These are phyloP conservation scores for Ogataea trehaloabstinens DNA, from an alignment of 805 yeast genomes.

Conservation along the genomic window DNA sequence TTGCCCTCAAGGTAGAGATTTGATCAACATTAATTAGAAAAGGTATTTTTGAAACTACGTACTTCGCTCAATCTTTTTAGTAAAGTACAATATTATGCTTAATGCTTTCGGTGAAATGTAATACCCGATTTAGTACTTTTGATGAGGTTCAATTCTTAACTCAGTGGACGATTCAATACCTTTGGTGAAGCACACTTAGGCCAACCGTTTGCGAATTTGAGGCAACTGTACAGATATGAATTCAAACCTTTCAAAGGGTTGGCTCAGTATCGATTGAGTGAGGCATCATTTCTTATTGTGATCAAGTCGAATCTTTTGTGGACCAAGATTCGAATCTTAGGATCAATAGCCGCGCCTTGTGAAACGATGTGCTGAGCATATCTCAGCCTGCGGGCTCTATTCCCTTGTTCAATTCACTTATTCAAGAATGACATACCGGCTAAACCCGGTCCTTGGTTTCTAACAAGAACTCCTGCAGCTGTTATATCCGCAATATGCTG, in stretches of 20 bases:
- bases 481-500: neutral
- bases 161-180: neutral
- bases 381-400: too few species aligned
- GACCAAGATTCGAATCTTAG: too few species aligned
- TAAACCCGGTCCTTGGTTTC: neutral
- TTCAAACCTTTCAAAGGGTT: too few species aligned
- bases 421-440: too few species aligned
- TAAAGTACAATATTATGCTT: neutral
- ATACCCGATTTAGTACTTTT: neutral
- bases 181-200: neutral
- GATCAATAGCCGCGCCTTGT: too few species aligned
- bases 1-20: constrained; percentile 1
- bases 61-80: neutral
- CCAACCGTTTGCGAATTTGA: too few species aligned
- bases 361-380: too few species aligned
- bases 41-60: neutral
- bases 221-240: too few species aligned
- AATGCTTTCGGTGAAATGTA: neutral
- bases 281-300: too few species aligned
- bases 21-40: neutral
- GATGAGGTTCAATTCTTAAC: neutral
- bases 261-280: too few species aligned
- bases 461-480: neutral
- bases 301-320: too few species aligned
- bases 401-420: too few species aligned